phyloP scores from a whole-genome alignment of 1,284 basidiomycete species.

The Puccinia brachypodii region DNA sequence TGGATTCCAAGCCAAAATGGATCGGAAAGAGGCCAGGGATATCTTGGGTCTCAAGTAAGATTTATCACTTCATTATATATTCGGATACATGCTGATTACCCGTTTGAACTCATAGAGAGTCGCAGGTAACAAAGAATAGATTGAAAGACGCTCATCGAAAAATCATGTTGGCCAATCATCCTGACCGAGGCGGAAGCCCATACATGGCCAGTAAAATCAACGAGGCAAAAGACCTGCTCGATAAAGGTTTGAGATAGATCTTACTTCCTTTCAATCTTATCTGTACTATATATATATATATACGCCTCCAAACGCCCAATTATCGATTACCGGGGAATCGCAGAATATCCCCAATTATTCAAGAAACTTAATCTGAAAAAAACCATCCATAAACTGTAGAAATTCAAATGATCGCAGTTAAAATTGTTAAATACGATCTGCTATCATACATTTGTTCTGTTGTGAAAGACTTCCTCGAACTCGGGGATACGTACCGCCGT shows the following conservation, averaged over 20 bases:
- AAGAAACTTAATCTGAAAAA: too few species aligned
- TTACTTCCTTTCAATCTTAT: too few species aligned
- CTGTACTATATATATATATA: too few species aligned
- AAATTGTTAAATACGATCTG: too few species aligned
- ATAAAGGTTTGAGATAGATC: conserved; percentile 43
- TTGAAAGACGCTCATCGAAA: conserved; percentile 57
- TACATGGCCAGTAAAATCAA: conserved; percentile 56
- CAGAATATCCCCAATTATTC: too few species aligned
- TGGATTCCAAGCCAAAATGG: conserved; percentile 46
- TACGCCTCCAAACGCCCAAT: too few species aligned
- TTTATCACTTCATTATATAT: background rate
- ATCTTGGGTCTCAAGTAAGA: conserved; percentile 47
- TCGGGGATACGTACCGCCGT: too few species aligned
- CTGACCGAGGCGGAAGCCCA: conserved; percentile 57
- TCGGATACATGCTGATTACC: background rate
- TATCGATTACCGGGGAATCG: too few species aligned
- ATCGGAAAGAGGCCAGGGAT: conserved; percentile 37
- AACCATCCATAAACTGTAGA: too few species aligned
- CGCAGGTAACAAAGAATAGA: conserved; percentile 54
- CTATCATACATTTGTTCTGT: too few species aligned
- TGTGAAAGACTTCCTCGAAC: too few species aligned
- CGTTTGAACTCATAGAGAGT: conserved; percentile 50
- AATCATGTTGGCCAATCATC: conserved; percentile 59
- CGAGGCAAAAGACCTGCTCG: conserved; percentile 48
- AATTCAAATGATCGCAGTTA: too few species aligned